A percentile compares a stretch with the other conserved stretches of the same genome.
These are phyloP conservation scores for Limonium bicolor DNA, from an alignment of 148 eudicot genomes.

Conservation along the genomic window DNA sequence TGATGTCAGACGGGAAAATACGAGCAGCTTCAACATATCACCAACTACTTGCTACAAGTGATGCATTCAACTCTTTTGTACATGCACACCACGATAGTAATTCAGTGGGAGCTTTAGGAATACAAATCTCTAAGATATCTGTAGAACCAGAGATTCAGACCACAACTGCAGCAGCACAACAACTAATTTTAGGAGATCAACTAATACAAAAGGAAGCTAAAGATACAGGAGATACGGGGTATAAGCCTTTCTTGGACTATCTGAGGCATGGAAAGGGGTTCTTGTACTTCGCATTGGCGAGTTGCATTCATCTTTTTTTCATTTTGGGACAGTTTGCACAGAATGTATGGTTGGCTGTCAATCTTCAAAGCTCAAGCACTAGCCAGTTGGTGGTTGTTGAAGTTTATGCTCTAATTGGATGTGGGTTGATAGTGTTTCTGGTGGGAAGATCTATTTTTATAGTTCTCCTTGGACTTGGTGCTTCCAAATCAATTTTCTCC, in stretches of 20 bases:
- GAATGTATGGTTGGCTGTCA: conserved; percentile 41
- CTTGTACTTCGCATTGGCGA: conserved; percentile 23
- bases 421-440: conserved; percentile 16
- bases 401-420: neutral
- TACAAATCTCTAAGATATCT: conserved; percentile 3
- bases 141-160: conserved; percentile 2
- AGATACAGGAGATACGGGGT: conserved; percentile 41
- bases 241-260: conserved; percentile 43
- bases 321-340: conserved; percentile 35
- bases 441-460: conserved; percentile 15
- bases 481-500: conserved; percentile 23
- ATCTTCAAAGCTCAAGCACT: conserved; percentile 17
- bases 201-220: conserved; percentile 41
- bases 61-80: conserved; percentile 23
- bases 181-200: conserved; percentile 19
- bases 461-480: conserved; percentile 14
- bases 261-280: conserved; percentile 30
- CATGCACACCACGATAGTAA: conserved; percentile 17
- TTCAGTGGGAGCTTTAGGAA: neutral
- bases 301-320: conserved; percentile 17
- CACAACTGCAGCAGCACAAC: conserved; percentile 5
- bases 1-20: conserved; percentile 36
- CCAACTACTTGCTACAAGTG: conserved; percentile 20
- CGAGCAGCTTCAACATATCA: conserved; percentile 22
- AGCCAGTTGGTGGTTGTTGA: neutral